Evolutionary conservation across 257 asterid species (phyloP).

Genomic region (Nicotiana attenuata): DNA sequence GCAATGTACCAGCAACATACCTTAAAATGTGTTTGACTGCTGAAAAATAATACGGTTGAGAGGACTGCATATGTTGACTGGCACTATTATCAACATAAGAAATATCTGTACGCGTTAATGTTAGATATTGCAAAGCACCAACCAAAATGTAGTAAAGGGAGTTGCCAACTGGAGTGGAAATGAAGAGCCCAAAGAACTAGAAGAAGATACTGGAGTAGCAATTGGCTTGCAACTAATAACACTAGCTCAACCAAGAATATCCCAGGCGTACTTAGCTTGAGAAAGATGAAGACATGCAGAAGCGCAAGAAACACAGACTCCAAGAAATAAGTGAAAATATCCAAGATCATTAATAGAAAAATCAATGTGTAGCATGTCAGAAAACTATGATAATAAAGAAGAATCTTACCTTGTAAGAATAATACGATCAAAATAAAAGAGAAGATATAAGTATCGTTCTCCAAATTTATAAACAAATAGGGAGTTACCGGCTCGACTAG

Average conservation of each 20-base stretch:
- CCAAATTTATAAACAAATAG: too few species aligned
- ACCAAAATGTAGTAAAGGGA: not conserved
- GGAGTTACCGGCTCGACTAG: too few species aligned
- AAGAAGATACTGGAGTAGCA: not conserved
- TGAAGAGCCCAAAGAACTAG: not conserved
- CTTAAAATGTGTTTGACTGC: not conserved
- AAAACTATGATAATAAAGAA: too few species aligned
- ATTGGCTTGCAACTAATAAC: not conserved
- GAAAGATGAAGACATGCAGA: not conserved
- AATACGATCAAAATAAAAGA: too few species aligned
- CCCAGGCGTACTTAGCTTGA: not conserved
- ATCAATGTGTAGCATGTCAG: not conserved
- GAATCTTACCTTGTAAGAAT: too few species aligned
- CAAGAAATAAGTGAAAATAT: not conserved
- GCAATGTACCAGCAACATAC: not conserved
- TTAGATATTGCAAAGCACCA: too few species aligned
- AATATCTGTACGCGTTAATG: not conserved
- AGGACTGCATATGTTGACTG: not conserved
- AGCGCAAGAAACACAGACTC: not conserved
- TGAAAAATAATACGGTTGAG: not conserved
- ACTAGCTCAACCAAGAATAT: not conserved
- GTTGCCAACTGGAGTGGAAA: not conserved
- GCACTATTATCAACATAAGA: not conserved
- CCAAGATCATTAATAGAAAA: not conserved
- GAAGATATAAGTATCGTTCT: too few species aligned